Evolutionary conservation across 176 grass and related monocot genomes (phyloP), one percentile per base, ranked within the genome.

Genomic region (Oryza meyeriana): DNA sequence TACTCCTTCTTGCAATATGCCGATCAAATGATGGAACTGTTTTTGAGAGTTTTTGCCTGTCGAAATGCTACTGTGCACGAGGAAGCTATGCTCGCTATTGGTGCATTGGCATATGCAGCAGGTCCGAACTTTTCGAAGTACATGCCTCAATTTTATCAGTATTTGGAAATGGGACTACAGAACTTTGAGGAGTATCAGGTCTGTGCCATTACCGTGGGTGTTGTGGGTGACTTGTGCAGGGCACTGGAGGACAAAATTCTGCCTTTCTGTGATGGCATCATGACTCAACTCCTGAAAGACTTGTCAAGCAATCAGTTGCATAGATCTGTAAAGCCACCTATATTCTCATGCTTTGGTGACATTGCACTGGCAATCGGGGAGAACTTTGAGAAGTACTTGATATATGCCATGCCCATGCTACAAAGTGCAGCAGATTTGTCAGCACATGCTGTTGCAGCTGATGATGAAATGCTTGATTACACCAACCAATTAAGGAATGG

Each of bases 171-270:
- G 94, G 94, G 94, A 42, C 88, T 95, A 77, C 93, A 93, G 79
- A 95, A 95, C 76, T 95, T 95, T 38, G 93, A 95, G 83, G 93
- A 95, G 63, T 96, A 96, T 65, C 94, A 96, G 86, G 91, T 96
- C 29, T 96, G 94, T 78, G 88, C 94, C 77, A 96, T 96, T 74
- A 93, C 94, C 0, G 90, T 96, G 13, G 94, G 94, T 48, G 94
- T 96, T 42, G 94, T 96, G 38, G 94, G 94, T 66, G 94, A 96
- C 74, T 72, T 96, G 55, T 96, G 94, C 72, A 84, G 94, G 71
- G 88, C 94, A 69, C 76, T 96, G 24, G 94, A 96, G 73, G 90
- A 96, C 85, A 96, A 93, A 87, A 89, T 96, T 79, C 75, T 93
- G 28, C 94, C 88, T 26, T 96, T 76, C 66, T 96, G 94, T 25